Base-by-base conservation (phyloP, 2,329 filamentous ascomycete genomes). In the Paecilomyces fulvus region DNA sequence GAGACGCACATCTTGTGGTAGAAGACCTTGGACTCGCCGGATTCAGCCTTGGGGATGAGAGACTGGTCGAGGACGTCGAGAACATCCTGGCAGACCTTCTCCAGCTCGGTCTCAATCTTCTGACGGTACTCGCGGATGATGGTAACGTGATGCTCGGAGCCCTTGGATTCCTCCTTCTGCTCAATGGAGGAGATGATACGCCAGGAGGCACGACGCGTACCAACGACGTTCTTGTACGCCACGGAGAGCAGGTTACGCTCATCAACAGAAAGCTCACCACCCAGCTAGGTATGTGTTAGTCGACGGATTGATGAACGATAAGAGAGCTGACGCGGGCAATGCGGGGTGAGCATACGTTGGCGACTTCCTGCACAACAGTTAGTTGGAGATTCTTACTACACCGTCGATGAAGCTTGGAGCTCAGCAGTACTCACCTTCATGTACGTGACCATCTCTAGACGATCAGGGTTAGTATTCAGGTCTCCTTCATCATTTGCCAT, bases 81-180 rank as follows among this genome's bases (percentile, higher is more conserved):
- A 73, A 97, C 94, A 73, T 97, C 92, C 75, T 96, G 88, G 81
- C 92, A 96, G 81, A 97, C 94, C 83, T 95, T 94, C 76, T 88
- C 91, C 59, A 97, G 87, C 82, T 97, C 92, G 70, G 83, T 82
- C 85, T 97, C 92, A 71, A 97, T 96, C 88, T 96, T 96, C 79
- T 92, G 87, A 75, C 92, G 92, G 85, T 97, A 97, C 77, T 96
- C 91, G 83, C 94, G 94, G 82, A 97, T 96, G 64, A 94, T 84
- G 68, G 80, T 77, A 66, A 96, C 91, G 80, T 96, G 92, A 68
- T 86, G 83, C 68, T 90, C 88, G 79, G 92, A 95, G 83, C 92
- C 92, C 88, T 97, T 97, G 74, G 90, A 94, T 82, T 97, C 92
- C 83, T 97, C 92, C 86, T 96, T 96, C 81, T 96, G 92, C 85